Evolutionary conservation across 1,284 basidiomycete genomes (phyloP).

Genomic region (Cerrena zonata): DNA sequence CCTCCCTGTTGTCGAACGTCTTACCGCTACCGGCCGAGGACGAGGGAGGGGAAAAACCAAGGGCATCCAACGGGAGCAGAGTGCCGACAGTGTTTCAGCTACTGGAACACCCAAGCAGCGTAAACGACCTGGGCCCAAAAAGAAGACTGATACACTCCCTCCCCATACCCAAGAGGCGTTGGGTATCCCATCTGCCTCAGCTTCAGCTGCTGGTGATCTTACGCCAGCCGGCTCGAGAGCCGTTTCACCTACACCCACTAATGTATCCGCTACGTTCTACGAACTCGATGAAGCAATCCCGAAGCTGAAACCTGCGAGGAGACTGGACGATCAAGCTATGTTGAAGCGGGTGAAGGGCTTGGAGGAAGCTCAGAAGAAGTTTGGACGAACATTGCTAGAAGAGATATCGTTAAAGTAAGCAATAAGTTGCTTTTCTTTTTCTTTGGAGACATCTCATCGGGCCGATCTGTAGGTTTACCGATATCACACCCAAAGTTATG

Average conservation of each 20-base stretch:
- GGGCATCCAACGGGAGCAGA: constrained; percentile 37
- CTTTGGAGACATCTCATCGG: constrained; percentile 2
- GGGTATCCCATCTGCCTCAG: constrained; percentile 45
- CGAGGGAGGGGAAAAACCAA: constrained; percentile 47
- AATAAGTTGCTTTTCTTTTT: constrained; percentile 5
- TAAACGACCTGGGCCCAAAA: constrained; percentile 36
- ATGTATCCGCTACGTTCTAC: constrained; percentile 55
- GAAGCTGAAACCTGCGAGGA: constrained; percentile 66
- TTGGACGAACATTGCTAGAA: constrained; percentile 78
- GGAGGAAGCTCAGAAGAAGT: constrained; percentile 81
- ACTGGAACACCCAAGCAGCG: constrained; percentile 34
- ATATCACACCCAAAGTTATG: constrained; percentile 61
- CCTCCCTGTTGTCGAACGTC: constrained; percentile 21
- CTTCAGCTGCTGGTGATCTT: constrained; percentile 41
- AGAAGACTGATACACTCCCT: constrained; percentile 39
- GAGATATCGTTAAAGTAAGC: constrained; percentile 75
- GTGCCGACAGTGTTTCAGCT: constrained; percentile 37
- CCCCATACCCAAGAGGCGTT: constrained; percentile 44
- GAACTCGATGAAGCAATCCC: constrained; percentile 66
- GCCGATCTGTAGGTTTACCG: constrained; percentile 64
- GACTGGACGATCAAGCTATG: constrained; percentile 65
- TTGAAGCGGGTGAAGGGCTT: constrained; percentile 67
- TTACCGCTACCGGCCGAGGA: constrained; percentile 28
- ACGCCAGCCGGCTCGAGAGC: constrained; percentile 47
- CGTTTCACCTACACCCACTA: constrained; percentile 53